Base-by-base conservation (phyloP, 2,329 filamentous ascomycete species). In the Arachnomyces sp. region DNA sequence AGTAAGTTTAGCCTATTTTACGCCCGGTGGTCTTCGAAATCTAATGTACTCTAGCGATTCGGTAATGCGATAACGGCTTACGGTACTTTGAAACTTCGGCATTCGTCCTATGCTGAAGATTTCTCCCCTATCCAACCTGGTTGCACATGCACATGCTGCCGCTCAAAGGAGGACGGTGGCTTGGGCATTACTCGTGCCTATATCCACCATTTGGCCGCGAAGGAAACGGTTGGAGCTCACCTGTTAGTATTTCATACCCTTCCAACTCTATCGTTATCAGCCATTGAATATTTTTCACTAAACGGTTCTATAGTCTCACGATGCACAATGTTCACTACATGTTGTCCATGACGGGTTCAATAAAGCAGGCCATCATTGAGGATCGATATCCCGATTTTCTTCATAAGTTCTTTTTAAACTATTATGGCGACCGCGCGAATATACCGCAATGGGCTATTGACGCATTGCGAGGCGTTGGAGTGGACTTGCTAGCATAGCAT, bases 241-340 rank as follows among this genome's bases (percentile, higher is more conserved):
- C 56, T 83, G 58, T 71, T 59, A 51, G 66, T 50, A 30, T 37
- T 8, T 28, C n/a, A 9, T 14, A 7, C 25, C 15, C n/a, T 36
- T 31, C 9, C 20, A 25, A 28, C 3, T 15, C 18, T 20, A 29
- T 4, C 7, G 7, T 39, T 28, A 49, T 56, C 40, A 55, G 35
- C 9, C 3, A 35, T 20, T n/a, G n/a, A n/a, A n/a, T n/a, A n/a
- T 32, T 32, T 5, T 12, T 32, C 5, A 16, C 31, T 32, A 12
- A 25, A 16, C 9, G 17, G 2, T 8, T 73, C 78, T 9, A 25
- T 58, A 69, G 86, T 16, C 68, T 98, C 40, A 94, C 87, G 1
- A 87, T 96, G 57, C 92, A 98, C 63, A 98, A 98, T 57, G 86
- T 98, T 17, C 87, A 88, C 67, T 94, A 94, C 57, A 79, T 94